Base-by-base conservation (phyloP, 2,329 filamentous ascomycete genomes). In the Pyricularia grisea region DNA sequence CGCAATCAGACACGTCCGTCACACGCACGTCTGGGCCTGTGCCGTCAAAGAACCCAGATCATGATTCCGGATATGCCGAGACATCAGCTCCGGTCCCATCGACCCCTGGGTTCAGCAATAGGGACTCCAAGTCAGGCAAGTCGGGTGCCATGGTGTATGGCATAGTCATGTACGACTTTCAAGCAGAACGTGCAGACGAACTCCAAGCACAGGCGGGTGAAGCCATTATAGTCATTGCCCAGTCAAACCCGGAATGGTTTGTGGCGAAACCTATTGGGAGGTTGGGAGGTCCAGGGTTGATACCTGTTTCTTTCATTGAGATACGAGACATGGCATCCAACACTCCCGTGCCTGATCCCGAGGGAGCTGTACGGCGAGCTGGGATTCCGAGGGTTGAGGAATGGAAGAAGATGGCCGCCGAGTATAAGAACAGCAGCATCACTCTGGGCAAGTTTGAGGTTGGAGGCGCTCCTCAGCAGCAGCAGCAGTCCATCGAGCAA, bases 361-460 rank as follows among this genome's bases (percentile, higher is more conserved):
- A 92, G 30, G 94, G 94, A 33, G 94, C 95, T 0, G 92, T 99
- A 69, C 88, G 88, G 74, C 89, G 90, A 74, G 95, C 95, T 1
- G 94, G 94, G 25, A 94, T 99, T 9, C 95, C 95, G 14, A 91
- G 90, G 75, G 95, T 99, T 3, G 95, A 99, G 77, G 95, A 99
- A 75, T 99, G 95, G 95, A 99, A 99, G 83, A 97, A 96, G 81
- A 97, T 97, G 93, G 94, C 95, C 0, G 94, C 94, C 69, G 94
- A 97, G 72, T 99, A 99, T 81, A 99, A 99, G 83, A 97, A 98
- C 78, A 97, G 94, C 78, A 98, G 95, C 80, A 98, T 99, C 77
- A 94, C 94, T 0, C 83, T 99, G 61, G 95, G 95, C 73, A 97
- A 94, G 79, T 94, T 96, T 73, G 92, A 94, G 74, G 83, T 81